A percentile compares a stretch with the other conserved stretches of the same genome.
Evolutionary conservation across 768 basidiomycete genomes (phyloP).

Genomic region (Psilocybe tampanensis): DNA sequence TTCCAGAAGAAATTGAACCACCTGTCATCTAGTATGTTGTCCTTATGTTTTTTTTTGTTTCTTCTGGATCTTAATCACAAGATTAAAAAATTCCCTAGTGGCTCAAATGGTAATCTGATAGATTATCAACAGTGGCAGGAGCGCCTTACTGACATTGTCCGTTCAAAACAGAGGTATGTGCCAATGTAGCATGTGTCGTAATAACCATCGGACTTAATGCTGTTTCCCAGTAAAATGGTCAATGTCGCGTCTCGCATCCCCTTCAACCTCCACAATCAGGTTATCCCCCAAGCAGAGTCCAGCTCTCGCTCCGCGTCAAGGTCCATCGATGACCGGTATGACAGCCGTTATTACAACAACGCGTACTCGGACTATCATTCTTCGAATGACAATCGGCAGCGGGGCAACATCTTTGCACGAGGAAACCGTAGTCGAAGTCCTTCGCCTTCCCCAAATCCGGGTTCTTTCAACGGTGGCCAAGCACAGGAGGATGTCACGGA

Average conservation of each 20-base stretch:
- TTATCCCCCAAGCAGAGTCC: constrained; percentile 28
- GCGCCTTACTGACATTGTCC: constrained; percentile 57
- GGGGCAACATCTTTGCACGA: constrained; percentile 7
- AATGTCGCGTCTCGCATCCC: constrained; percentile 63
- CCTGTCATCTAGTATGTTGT: constrained; percentile 26
- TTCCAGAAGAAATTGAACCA: constrained; percentile 30
- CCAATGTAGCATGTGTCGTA: not conserved
- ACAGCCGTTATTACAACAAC: constrained; percentile 18
- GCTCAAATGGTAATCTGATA: constrained; percentile 29
- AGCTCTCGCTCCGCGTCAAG: constrained; percentile 30
- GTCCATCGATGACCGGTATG: constrained; percentile 19
- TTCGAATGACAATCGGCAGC: constrained; percentile 17
- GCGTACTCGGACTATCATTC: constrained; percentile 17
- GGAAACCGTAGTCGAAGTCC: constrained; percentile 12
- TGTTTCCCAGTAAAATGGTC: constrained; percentile 62
- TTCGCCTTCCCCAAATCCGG: constrained; percentile 6
- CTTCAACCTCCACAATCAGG: constrained; percentile 56
- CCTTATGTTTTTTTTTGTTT: constrained; percentile 12
- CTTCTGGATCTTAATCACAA: constrained; percentile 1
- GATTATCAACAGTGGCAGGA: constrained; percentile 57
- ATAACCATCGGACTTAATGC: constrained; percentile 2
- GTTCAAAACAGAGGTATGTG: constrained; percentile 61
- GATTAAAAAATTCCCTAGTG: constrained; percentile 8
- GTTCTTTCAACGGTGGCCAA: constrained; percentile 12
- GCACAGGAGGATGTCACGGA: constrained; percentile 16